Evolutionary conservation across 345 rosid species (phyloP).

Genomic region (Eucalyptus cloeziana): DNA sequence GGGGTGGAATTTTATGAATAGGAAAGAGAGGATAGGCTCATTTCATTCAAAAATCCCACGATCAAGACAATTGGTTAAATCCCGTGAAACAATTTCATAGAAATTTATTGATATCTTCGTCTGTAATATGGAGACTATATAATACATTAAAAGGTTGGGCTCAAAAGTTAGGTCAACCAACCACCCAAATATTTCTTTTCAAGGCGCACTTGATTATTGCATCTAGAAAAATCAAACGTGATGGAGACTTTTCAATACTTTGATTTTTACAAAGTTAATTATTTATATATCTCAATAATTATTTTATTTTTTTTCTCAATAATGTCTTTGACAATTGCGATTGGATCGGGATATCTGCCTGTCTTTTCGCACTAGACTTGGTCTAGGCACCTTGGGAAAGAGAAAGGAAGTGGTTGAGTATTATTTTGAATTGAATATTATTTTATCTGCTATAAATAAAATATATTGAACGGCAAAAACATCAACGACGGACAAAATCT

Average conservation of each 20-base stretch:
- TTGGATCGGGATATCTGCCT: neutral
- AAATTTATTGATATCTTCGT: no score
- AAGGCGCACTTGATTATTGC: neutral
- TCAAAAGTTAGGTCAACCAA: neutral
- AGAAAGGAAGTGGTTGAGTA: neutral
- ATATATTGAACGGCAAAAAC: neutral
- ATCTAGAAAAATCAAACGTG: neutral
- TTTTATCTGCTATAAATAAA: neutral
- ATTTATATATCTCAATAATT: neutral
- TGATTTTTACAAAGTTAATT: neutral
- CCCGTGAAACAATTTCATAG: fast-evolving
- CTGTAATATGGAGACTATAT: neutral
- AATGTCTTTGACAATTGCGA: neutral
- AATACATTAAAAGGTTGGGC: neutral
- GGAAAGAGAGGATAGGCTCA: no score
- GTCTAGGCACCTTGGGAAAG: neutral
- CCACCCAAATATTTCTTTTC: neutral
- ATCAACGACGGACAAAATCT: neutral
- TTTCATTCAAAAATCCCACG: fast-evolving
- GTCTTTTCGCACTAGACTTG: neutral
- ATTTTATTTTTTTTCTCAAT: neutral
- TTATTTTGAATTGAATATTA: neutral
- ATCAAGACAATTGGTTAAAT: fast-evolving
- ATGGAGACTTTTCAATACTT: neutral
- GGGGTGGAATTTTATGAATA: fast-evolving